These are phyloP conservation scores for Conticribra weissflogii DNA, from an alignment of 108 stramenopile species.

Conservation along the genomic window DNA sequence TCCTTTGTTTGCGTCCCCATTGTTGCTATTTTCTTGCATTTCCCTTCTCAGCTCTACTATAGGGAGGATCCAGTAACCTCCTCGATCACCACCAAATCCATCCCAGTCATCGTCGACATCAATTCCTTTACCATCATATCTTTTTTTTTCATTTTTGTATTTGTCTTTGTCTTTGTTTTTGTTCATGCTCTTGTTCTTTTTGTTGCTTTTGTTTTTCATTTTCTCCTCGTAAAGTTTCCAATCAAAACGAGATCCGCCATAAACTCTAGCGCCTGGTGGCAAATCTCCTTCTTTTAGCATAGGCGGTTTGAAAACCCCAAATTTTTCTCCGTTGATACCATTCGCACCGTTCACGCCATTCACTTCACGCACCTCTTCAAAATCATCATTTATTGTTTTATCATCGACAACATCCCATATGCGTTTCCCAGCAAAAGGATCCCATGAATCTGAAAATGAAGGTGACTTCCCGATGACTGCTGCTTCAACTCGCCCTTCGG, in stretches of 20 bases:
- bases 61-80: conserved; percentile 72
- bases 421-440: conserved; percentile 49
- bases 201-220: not conserved
- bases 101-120: conserved; percentile 65
- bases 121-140: conserved; percentile 2
- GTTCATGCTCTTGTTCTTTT: not conserved
- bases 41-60: conserved; percentile 68
- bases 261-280: conserved; percentile 53
- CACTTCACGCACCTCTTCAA: conserved; percentile 36
- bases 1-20: not conserved
- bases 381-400: conserved; percentile 7
- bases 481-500: conserved; percentile 64
- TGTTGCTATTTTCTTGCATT: not conserved
- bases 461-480: conserved; percentile 50
- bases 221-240: conserved; percentile 31
- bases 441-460: conserved; percentile 47
- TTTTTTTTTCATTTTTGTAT: not conserved
- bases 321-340: not conserved
- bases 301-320: not conserved
- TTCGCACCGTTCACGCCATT: not conserved
- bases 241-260: conserved; percentile 82
- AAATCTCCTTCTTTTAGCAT: conserved; percentile 46
- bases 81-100: conserved; percentile 62
- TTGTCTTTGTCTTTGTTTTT: not conserved
- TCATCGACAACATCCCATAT: conserved; percentile 51